Base-by-base conservation (phyloP, 352 stramenopile species). In the Globisporangium yorkense region DNA sequence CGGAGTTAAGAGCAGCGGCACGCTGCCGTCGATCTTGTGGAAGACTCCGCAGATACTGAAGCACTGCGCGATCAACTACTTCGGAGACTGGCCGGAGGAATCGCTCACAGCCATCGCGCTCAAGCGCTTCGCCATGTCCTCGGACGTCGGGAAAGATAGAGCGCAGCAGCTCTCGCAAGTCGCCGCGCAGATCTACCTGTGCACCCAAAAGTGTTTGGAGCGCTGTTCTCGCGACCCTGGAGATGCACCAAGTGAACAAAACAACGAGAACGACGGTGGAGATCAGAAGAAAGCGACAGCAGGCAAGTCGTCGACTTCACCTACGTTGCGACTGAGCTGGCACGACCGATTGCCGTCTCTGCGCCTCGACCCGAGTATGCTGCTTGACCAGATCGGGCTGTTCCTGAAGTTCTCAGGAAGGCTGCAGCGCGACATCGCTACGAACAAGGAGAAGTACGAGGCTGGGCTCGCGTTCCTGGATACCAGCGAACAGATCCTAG, bases 361-460 rank as follows among this genome's bases (percentile, higher is more conserved):
- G 12, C 49, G 62, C 5, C 33, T 84, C 9, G 72, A 87, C 0
- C 64, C 63, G 20, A 72, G 68, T 27, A 74, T 88, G 65, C 66
- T 90, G 13, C 50, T 88, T 15, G 75, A 87, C 37, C 80, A 90
- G 12, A 60, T 90, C 2, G 56, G 51, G 2, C 49, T 88, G 2
- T 84, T 88, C 43, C 10, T 67, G 10, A 55, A 65, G 0, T 66
- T 73, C 49, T 70, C 65, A 1, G 59, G 69, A 1, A 61, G 59
- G 0, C 54, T 88, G 0, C 51, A 82, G 50, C 29, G 49, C 1
- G 57, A 64, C 5, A 51, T 88, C 13, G 55, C 65, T 24, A 41
- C 55, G 2, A 74, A 70, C 44, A 61, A 78, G 33, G 52, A 56
- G 0, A 75, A 73, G 31, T 88, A 70, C 48, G 56, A 61, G 2